Base-by-base conservation (phyloP, 495 filamentous ascomycete genomes). In the Penicillium turbatum region DNA sequence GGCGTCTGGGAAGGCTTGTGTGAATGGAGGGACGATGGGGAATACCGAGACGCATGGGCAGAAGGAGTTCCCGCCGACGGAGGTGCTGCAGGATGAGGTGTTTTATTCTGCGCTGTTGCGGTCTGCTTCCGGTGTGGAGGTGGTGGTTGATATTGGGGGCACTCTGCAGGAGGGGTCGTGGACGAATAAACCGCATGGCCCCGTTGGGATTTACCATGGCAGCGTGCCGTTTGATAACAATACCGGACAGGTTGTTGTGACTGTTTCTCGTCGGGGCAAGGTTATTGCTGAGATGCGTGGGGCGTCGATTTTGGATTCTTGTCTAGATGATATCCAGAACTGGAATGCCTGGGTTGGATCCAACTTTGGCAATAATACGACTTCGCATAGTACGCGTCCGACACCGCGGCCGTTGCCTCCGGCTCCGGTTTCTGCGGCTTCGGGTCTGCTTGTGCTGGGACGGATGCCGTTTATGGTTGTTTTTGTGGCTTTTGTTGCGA, bases 141-240 rank as follows among this genome's bases (percentile, higher is more conserved):
- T 85, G 30, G 68, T 63, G 0, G 71, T 85, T 16, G 54, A 64
- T 1, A 79, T 51, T 10, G 48, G 48, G 1, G 48, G 38, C 0
- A 26, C 30, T 6, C 12, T 31, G 30, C 37, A 34, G 13, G 62
- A 70, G 27, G 70, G 62, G 0, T 70, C 71, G 10, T 67, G 69
- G 49, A 69, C 71, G 0, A 60, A 47, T 0, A 63, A 64, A 1
- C 59, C 62, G 2, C 31, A 41, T 12, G 56, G 36, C 11, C 70
- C 64, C 9, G 59, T 70, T 7, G 79, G 75, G 1, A 69, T 84
- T 43, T 81, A 81, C 26, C 71, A 81, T 56, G 66, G 71, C 29
- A 63, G 60, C 45, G 66, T 82, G 17, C 69, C 6, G 78, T 85
- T 62, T 64, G 67, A 46, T 12, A 72, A 72, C 5, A 60, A 64